These are phyloP conservation scores for Citrus australasica DNA, from an alignment of 345 rosid genomes.

Conservation along the genomic window DNA sequence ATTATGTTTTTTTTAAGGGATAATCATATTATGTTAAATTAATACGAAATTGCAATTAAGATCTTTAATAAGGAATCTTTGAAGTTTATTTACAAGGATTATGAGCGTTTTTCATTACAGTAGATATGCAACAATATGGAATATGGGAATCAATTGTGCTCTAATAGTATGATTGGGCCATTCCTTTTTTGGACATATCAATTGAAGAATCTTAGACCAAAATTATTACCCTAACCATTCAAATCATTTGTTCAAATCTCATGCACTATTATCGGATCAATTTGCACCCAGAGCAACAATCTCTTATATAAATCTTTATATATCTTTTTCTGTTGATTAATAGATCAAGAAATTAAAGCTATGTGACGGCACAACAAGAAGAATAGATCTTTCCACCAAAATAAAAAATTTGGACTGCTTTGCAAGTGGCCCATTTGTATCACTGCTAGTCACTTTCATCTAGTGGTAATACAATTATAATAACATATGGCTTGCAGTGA, in stretches of 20 bases:
- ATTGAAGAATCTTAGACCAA: slow-evolving; percentile 50
- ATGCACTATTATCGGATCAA: slow-evolving; percentile 20
- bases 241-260: slow-evolving; percentile 30
- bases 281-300: neutral
- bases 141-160: slow-evolving; percentile 20
- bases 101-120: neutral
- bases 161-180: slow-evolving; percentile 31
- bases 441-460: neutral
- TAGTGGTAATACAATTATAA: neutral
- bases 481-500: neutral
- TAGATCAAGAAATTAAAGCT: neutral
- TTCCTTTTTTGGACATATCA: slow-evolving; percentile 28
- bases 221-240: slow-evolving; percentile 38
- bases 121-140: slow-evolving; percentile 1
- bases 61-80: neutral
- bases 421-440: neutral
- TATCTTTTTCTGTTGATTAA: neutral
- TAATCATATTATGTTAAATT: neutral
- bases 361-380: neutral
- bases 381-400: slow-evolving; percentile 7
- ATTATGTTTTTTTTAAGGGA: neutral
- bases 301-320: neutral
- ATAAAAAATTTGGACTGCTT: neutral
- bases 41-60: neutral
- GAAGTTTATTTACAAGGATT: neutral